Evolutionary conservation across 495 filamentous ascomycete genomes (phyloP), one percentile per base, ranked within the genome.

Genomic region (Daldinia caldariorum): DNA sequence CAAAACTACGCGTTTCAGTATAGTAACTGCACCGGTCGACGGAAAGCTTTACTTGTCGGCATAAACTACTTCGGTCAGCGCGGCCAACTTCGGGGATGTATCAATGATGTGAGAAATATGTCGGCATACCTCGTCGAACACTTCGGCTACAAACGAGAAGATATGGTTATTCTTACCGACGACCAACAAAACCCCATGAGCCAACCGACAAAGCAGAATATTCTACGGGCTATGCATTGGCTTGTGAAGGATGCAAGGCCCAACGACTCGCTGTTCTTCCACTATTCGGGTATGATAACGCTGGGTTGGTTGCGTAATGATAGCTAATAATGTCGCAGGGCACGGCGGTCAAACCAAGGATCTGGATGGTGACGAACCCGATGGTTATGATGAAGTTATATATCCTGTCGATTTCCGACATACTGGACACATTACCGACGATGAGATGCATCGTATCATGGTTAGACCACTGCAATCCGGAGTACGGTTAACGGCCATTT

Each of bases 81-180:
- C 59, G 94, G 94, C 60, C 92, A 98, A 83, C 83, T 99, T 47
- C 81, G 94, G 54, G 95, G 95, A 57, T 99, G 95, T 77, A 98
- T 98, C 83, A 98, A 98, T 78, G 95, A 99, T 78, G 96, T 97
- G 43, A 92, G 94, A 82, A 98, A 98, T 77, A 96, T 99, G 95
- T 96, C 93, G 26, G 83, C 85, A 58, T 99, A 97, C 73, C 84
- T 99, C 55, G 92, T 94, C 75, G 89, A 94, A 74, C 89, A 92
- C 71, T 99, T 96, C 76, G 91, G 92, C 35, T 99, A 98, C 78
- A 91, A 93, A 75, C 86, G 95, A 49, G 95, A 98, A 76, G 94
- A 98, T 78, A 99, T 99, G 95, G 95, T 99, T 14, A 90, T 97
- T 66, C 84, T 99, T 76, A 98, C 95, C 34, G 95, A 99, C 77